phyloP scores from a whole-genome alignment of 2,329 filamentous ascomycete species.

The Mycosphaerella sp. region DNA sequence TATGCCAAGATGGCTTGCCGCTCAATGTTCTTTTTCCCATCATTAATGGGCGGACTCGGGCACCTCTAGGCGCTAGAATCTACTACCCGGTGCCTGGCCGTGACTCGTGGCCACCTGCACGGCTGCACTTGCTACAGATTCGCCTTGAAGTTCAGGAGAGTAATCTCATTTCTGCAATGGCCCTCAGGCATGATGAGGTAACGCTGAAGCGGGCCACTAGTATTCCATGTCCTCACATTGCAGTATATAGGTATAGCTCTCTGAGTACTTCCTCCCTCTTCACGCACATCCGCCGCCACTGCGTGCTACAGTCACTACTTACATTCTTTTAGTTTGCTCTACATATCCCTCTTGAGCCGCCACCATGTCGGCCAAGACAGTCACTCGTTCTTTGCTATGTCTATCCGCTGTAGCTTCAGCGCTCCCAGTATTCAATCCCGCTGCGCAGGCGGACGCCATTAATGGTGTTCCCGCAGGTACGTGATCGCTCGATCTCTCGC shows the following conservation, averaged over 20 bases:
- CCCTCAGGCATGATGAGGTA: slow-evolving; percentile 10
- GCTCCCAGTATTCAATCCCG: slow-evolving; percentile 4
- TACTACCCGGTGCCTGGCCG: background rate
- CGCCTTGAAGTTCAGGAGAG: slow-evolving; percentile 7
- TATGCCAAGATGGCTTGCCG: too few relatives aligned
- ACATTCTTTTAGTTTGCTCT: slow-evolving; percentile 13
- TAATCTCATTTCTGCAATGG: slow-evolving; percentile 7
- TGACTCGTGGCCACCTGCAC: too few relatives aligned
- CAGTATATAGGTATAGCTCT: slow-evolving; percentile 13
- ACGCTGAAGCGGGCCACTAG: slow-evolving; percentile 3
- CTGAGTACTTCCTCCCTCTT: background rate
- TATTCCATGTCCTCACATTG: background rate
- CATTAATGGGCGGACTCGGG: background rate
- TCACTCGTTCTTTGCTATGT: slow-evolving; percentile 18
- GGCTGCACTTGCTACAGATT: background rate
- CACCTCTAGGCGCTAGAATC: background rate
- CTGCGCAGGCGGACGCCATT: background rate
- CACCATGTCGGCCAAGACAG: slow-evolving; percentile 13
- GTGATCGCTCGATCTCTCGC: background rate
- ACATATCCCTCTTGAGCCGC: slow-evolving; percentile 7
- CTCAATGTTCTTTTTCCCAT: too few relatives aligned
- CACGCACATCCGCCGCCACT: slow-evolving; percentile 9
- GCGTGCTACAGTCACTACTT: slow-evolving; percentile 11
- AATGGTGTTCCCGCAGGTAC: background rate
- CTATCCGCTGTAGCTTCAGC: slow-evolving; percentile 11